A percentile compares a stretch with the other conserved stretches of the same genome.
Conservation (phyloP, 257 asterid species). For the Scutellaria barbata region DNA sequence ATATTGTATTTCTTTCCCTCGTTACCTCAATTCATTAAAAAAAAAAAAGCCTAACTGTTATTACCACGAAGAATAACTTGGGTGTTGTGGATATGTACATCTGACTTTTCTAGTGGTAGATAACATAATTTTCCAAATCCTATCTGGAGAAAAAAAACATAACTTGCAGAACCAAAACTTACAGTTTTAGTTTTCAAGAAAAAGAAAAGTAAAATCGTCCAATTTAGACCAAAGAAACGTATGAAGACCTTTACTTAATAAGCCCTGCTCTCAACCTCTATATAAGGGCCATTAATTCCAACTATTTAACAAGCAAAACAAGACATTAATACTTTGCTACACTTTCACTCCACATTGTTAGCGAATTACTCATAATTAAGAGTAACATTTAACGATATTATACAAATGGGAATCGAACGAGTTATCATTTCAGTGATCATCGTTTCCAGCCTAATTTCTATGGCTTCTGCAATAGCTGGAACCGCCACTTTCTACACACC, state of each 20-base stretch:
- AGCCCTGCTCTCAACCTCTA: background rate
- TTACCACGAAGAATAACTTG: no score
- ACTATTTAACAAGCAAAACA: background rate
- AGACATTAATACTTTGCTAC: background rate
- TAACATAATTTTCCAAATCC: no score
- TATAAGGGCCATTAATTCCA: background rate
- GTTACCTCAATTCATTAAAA: no score
- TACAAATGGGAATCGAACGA: background rate
- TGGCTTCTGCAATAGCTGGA: conserved; percentile 3
- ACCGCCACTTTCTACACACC: conserved; percentile 5
- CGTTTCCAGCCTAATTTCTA: background rate
- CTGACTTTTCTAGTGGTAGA: no score
- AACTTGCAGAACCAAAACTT: no score
- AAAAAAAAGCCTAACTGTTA: no score
- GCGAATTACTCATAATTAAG: background rate
- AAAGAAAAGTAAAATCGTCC: background rate
- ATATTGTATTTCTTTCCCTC: no score
- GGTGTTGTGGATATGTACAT: no score
- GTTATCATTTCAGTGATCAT: background rate
- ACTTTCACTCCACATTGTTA: background rate
- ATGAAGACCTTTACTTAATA: background rate
- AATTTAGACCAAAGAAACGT: background rate
- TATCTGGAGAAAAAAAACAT: no score
- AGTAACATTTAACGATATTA: background rate
- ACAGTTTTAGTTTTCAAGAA: no score